phyloP scores from a whole-genome alignment of 2,329 filamentous ascomycete genomes.

The Orbilia blumenaviensis region DNA sequence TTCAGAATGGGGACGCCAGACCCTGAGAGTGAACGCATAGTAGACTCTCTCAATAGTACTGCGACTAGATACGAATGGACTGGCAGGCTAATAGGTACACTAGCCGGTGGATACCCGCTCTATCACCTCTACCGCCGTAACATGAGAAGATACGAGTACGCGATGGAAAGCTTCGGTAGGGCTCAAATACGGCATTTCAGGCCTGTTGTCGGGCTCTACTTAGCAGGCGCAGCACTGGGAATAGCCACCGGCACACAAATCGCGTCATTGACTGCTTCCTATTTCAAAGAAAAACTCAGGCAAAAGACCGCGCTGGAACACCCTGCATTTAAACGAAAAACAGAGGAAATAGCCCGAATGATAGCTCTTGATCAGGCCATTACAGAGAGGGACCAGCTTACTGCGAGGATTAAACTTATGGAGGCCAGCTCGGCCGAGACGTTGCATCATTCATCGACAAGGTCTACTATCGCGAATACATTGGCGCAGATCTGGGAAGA shows the following conservation, averaged over 20 bases:
- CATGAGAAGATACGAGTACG: neutral
- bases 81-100: neutral
- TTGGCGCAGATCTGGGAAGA: no score
- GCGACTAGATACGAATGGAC: neutral
- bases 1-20: no score
- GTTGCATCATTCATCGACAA: no score
- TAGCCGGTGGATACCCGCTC: neutral
- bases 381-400: no score
- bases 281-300: no score
- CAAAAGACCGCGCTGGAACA: no score
- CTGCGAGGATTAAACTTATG: no score
- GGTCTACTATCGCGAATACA: no score
- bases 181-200: neutral
- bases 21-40: neutral
- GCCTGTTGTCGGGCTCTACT: neutral
- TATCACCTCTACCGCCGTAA: neutral
- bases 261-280: neutral
- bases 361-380: no score
- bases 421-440: no score
- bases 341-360: no score
- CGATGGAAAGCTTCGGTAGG: neutral
- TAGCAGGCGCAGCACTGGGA: neutral
- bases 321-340: no score
- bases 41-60: neutral
- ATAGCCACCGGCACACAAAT: neutral